Base-by-base conservation (phyloP, 495 filamentous ascomycete species). In the Pyronema omphalodes region DNA sequence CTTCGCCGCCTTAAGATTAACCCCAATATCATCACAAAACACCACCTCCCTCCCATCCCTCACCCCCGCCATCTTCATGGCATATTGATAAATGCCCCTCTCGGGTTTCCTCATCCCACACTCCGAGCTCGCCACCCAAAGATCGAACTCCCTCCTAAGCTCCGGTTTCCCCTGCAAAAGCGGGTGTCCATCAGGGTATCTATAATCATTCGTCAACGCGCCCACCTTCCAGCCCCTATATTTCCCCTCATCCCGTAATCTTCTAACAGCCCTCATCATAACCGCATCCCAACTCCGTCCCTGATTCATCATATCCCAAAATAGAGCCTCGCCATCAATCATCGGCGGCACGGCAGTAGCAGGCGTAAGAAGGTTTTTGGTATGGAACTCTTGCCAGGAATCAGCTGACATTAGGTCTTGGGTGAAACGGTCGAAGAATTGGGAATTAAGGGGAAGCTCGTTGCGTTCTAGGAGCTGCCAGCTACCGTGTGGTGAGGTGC, bases 1-100 rank as follows among this genome's bases (percentile, higher is more conserved):
- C 70, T 74, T 87, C 9, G 81, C 91, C 9, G 74, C 77, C 70
- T 87, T 89, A 59, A 95, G 67, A 66, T 98, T 98, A 71, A 84
- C 78, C 0, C 91, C 91, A 63, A 98, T 96, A 68, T 98, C 91
- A 71, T 98, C 91, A 48, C 95, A 67, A 67, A 98, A 96, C 14
- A 93, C 71, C 45, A 94, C 70, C 51, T 95, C 84, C 8, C 71
- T 73, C 0, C 83, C 68, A 56, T 68, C 68, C 74, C 76, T 55
- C 66, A 71, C 51, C 68, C 67, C 55, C 5, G 18, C 47, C 40
- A 59, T 6, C 60, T 67, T 17, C 48, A 94, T 57, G 7, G 88
- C 83, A 45, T 82, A 70, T 58, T 79, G 67, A 64, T 95, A 98
- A 45, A 94, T 88, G 50, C 70, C 72, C 29, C 79, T 74, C 61